Conservation (phyloP, 352 stramenopile species). For the Pythium coloratum region DNA sequence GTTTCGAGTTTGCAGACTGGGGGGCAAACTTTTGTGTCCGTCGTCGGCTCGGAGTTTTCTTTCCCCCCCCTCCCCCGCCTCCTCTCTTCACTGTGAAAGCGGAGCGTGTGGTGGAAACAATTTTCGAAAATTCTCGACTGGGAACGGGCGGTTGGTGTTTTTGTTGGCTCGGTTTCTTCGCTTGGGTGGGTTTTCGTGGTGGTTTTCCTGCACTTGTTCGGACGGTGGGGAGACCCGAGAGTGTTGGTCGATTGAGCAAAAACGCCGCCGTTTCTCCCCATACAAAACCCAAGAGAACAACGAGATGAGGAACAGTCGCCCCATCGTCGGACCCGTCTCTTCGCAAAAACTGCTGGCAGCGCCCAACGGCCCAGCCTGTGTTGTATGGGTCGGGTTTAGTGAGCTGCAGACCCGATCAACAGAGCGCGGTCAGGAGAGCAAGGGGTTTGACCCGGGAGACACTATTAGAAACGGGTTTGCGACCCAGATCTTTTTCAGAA, state of each 20-base stretch:
- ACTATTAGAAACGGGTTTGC: background rate
- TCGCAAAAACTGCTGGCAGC: conserved; percentile 3
- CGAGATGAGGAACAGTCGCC: background rate
- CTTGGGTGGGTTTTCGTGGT: background rate
- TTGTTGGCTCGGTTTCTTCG: conserved; percentile 14
- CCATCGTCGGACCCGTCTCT: conserved; percentile 10
- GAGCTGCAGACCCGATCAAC: background rate
- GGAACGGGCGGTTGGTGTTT: conserved; percentile 15
- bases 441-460: background rate
- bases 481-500: background rate
- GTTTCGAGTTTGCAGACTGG: conserved; percentile 7
- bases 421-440: too few relatives aligned
- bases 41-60: conserved; percentile 14
- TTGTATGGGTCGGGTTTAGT: background rate
- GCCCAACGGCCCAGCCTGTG: background rate
- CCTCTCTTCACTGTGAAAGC: background rate
- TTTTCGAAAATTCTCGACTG: conserved; percentile 37
- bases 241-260: conserved; percentile 17
- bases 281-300: conserved; percentile 8
- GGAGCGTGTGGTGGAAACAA: conserved; percentile 26
- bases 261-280: conserved; percentile 10
- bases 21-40: conserved; percentile 35
- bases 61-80: background rate
- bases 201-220: background rate
- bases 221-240: conserved; percentile 4